Conservation (phyloP, 202 grass and related monocot species). For the Setaria italica region DNA sequence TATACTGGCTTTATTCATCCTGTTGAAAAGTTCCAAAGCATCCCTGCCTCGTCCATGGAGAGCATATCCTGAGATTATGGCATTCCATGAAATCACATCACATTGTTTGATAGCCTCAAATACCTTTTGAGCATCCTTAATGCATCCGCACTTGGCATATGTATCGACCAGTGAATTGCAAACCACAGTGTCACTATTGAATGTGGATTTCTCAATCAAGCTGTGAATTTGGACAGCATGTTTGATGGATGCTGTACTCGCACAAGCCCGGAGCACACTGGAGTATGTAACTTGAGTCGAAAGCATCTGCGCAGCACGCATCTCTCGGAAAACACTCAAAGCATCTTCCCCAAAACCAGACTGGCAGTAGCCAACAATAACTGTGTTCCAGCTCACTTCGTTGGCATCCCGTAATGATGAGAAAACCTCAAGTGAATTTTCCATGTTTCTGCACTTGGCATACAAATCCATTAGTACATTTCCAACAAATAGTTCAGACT, state of each 20-base stretch:
- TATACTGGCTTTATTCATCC: slow-evolving; percentile 51
- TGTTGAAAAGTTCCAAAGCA: slow-evolving; percentile 57
- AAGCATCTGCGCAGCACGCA: slow-evolving; percentile 47
- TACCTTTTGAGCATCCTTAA: slow-evolving; percentile 59
- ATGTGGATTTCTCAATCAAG: slow-evolving; percentile 66
- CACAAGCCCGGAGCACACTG: slow-evolving; percentile 67
- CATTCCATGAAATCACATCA: slow-evolving; percentile 75
- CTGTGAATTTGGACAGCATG: slow-evolving; percentile 63
- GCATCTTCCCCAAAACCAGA: slow-evolving; percentile 67
- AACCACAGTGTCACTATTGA: slow-evolving; percentile 57
- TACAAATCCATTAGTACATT: slow-evolving; percentile 81
- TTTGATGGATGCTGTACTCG: slow-evolving; percentile 53
- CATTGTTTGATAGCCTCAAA: slow-evolving; percentile 54
- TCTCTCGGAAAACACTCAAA: slow-evolving; percentile 56
- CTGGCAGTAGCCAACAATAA: slow-evolving; percentile 65
- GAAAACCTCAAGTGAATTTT: slow-evolving; percentile 63
- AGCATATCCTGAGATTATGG: slow-evolving; percentile 69
- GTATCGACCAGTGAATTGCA: slow-evolving; percentile 76
- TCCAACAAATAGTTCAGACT: slow-evolving; percentile 64
- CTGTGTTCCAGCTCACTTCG: slow-evolving; percentile 76
- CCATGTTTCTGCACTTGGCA: slow-evolving; percentile 66
- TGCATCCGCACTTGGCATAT: slow-evolving; percentile 74
- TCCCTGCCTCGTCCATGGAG: slow-evolving; percentile 55
- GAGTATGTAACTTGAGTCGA: slow-evolving; percentile 79
- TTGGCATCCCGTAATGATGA: slow-evolving; percentile 50